These are phyloP conservation scores for Fusarium sp. DNA, from an alignment of 2,329 filamentous ascomycete species.

Conservation along the genomic window DNA sequence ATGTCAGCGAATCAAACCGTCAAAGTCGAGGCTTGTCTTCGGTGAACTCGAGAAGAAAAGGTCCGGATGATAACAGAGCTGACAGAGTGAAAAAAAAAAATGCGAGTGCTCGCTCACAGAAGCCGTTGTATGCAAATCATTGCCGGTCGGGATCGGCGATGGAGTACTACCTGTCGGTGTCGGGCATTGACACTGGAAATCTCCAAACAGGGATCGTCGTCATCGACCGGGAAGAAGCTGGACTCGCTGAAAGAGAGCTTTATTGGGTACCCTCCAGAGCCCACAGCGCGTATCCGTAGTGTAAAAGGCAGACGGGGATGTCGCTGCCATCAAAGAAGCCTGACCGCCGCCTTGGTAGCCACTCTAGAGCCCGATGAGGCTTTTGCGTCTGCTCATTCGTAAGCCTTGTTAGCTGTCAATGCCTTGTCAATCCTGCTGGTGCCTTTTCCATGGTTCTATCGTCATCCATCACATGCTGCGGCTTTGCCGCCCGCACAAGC, in stretches of 20 bases:
- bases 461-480: conserved; percentile 30
- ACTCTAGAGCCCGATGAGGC: conserved; percentile 34
- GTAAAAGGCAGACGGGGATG: conserved; percentile 14
- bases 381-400: conserved; percentile 18
- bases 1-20: conserved; percentile 28
- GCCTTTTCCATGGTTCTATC: conserved; percentile 25
- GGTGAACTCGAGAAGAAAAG: conserved; percentile 19
- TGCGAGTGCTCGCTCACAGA: conserved; percentile 13
- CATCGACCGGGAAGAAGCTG: conserved; percentile 20
- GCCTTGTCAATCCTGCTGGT: conserved; percentile 13
- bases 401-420: conserved; percentile 23
- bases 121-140: conserved; percentile 21
- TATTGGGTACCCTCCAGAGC: neutral
- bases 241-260: conserved; percentile 2
- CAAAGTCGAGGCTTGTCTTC: conserved; percentile 12
- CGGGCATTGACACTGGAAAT: conserved; percentile 42
- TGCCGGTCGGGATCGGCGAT: conserved; percentile 29
- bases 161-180: conserved; percentile 20
- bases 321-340: conserved; percentile 28
- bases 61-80: neutral
- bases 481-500: conserved; percentile 14
- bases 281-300: neutral
- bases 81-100: neutral
- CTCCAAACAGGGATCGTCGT: conserved; percentile 24
- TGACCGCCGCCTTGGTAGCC: conserved; percentile 21